Base-by-base conservation (phyloP, 2,329 filamentous ascomycete genomes). In the Ophiostoma pallidulum region DNA sequence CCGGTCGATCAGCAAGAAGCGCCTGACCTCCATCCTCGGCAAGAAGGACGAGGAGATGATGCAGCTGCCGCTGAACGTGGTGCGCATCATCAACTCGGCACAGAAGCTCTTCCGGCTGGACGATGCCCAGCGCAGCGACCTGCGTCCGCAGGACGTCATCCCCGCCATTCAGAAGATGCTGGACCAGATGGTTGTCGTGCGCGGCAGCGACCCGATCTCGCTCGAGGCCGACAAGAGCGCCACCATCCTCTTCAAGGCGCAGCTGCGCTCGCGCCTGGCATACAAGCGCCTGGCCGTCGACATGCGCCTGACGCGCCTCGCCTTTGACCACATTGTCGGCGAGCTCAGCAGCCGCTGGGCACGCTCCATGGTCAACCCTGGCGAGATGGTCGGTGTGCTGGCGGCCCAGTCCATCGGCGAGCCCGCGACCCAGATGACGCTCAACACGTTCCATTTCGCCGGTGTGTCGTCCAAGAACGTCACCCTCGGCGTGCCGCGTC, bases 401-500 rank as follows among this genome's bases (percentile, higher is more conserved):
- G 92, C 92, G 54, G 92, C 94, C 7, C 92, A 98, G 69, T 98
- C 92, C 28, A 98, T 98, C 63, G 92, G 92, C 71, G 92, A 98
- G 67, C 92, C 92, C 35, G 94, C 92, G 19, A 98, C 92, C 1
- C 92, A 98, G 73, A 98, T 98, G 92, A 98, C 92, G 1, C 72
- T 98, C 52, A 98, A 98, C 71, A 98, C 92, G 20, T 98, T 98
- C 84, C 92, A 98, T 75, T 98, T 98, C 66, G 90, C 92, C 66
- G 92, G 92, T 95, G 89, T 98, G 52, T 95, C 94, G 32, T 95
- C 91, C 20, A 98, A 98, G 83, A 98, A 98, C 75, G 91, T 98
- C 47, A 98, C 92, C 0, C 55, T 98, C 41, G 92, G 92, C 88
- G 92, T 98, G 37, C 92, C 92, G 37, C 91, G 92, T 81, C 79